Conservation (phyloP, 2,329 filamentous ascomycete genomes). For the Thielaviopsis euricoi region DNA sequence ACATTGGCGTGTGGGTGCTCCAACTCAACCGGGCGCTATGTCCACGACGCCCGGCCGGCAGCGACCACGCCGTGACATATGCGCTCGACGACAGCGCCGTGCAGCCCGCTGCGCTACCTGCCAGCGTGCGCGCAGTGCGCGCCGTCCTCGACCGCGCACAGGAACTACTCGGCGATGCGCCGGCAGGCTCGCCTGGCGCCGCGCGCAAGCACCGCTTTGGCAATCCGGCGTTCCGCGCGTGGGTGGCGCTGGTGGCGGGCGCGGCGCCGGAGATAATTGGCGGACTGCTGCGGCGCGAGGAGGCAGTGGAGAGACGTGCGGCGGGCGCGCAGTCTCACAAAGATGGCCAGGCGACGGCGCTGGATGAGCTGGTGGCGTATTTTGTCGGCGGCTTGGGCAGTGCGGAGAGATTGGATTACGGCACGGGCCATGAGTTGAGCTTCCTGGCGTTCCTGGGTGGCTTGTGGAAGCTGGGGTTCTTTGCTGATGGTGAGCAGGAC, state of each 20-base stretch:
- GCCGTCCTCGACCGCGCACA: constrained; percentile 48
- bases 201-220: constrained; percentile 53
- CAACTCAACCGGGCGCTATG: constrained; percentile 83
- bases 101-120: constrained; percentile 18
- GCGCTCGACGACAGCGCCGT: neutral
- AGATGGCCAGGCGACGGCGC: constrained; percentile 13
- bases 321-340: too few relatives aligned
- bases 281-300: constrained; percentile 18
- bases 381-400: constrained; percentile 79
- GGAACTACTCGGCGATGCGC: constrained; percentile 56
- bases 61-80: constrained; percentile 7
- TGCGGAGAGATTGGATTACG: constrained; percentile 78
- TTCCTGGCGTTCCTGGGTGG: constrained; percentile 83
- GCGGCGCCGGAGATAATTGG: constrained; percentile 36
- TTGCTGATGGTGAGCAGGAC: constrained; percentile 36
- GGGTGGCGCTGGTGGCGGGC: constrained; percentile 55
- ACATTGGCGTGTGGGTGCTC: constrained; percentile 73
- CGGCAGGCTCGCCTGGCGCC: constrained; percentile 62
- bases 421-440: constrained; percentile 88
- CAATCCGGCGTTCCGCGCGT: constrained; percentile 77
- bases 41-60: constrained; percentile 37
- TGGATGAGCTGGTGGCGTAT: constrained; percentile 33
- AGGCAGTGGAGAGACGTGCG: too few relatives aligned
- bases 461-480: constrained; percentile 79
- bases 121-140: constrained; percentile 47